Percentiles rank a stretch among this genome's conserved stretches.
Evolutionary conservation across 805 yeast genomes (phyloP).

Genomic region (Lipomyces chichibuensis): DNA sequence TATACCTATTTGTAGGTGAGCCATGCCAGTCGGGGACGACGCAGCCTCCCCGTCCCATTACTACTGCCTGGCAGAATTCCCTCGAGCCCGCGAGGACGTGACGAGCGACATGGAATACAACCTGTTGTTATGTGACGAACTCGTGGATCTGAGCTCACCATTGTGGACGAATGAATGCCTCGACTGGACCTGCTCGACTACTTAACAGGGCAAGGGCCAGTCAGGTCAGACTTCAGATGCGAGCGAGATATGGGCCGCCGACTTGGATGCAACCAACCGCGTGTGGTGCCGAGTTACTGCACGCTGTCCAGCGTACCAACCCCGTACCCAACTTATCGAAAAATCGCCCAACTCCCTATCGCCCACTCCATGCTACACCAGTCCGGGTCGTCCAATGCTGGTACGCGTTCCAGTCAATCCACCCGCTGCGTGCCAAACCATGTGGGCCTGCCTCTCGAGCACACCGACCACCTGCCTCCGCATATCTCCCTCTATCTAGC

Average conservation of each 20-base stretch:
- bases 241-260: not conserved
- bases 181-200: too few species aligned
- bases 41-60: too few species aligned
- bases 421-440: not conserved
- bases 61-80: too few species aligned
- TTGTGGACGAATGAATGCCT: too few species aligned
- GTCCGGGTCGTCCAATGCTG: not conserved
- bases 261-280: not conserved
- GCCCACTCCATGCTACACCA: not conserved
- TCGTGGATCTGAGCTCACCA: too few species aligned
- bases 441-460: not conserved
- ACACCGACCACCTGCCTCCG: not conserved
- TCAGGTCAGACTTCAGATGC: not conserved
- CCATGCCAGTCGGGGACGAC: too few species aligned
- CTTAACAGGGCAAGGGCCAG: not conserved
- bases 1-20: too few species aligned
- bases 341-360: not conserved
- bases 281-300: not conserved
- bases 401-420: not conserved
- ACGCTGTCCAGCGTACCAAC: not conserved
- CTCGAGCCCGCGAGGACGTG: too few species aligned
- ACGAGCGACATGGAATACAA: too few species aligned
- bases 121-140: too few species aligned
- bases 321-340: not conserved
- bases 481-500: not conserved